phyloP scores from a whole-genome alignment of 1,284 basidiomycete genomes.

The Ganoderma sp. region DNA sequence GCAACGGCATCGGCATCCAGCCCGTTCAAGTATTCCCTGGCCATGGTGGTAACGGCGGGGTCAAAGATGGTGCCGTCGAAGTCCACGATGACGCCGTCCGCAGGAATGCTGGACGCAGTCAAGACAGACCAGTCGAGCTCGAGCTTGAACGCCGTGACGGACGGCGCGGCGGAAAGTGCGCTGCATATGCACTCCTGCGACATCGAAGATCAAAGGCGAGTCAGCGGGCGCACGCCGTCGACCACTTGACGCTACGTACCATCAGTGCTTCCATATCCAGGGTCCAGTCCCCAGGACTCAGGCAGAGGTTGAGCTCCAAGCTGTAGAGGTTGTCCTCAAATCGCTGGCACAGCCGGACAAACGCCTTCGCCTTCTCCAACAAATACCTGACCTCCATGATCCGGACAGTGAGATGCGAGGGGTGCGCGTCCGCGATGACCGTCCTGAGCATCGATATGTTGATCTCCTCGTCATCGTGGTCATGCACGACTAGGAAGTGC shows the following conservation, averaged over 20 bases:
- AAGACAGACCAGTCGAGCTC: background rate
- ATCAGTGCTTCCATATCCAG: background rate
- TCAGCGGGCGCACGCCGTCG: background rate
- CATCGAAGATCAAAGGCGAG: background rate
- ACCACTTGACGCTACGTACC: background rate
- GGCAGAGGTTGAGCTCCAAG: slow-evolving; percentile 1
- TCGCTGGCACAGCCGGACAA: background rate
- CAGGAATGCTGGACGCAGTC: background rate
- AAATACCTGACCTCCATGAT: background rate
- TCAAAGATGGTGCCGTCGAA: background rate
- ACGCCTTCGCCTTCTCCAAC: background rate
- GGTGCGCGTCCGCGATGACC: background rate
- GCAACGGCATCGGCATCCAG: background rate
- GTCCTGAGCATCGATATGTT: background rate
- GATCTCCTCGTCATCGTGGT: background rate
- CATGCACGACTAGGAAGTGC: background rate
- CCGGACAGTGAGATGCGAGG: background rate
- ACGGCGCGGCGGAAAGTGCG: background rate
- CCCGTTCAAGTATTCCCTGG: background rate
- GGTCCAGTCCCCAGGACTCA: background rate
- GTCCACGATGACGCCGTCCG: background rate
- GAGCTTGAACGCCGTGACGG: background rate
- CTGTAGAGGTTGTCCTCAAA: background rate
- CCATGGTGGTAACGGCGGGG: background rate
- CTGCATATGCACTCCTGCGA: background rate